Base-by-base conservation (phyloP, 140 eudicot species). In the Ambrosia hybrid region DNA sequence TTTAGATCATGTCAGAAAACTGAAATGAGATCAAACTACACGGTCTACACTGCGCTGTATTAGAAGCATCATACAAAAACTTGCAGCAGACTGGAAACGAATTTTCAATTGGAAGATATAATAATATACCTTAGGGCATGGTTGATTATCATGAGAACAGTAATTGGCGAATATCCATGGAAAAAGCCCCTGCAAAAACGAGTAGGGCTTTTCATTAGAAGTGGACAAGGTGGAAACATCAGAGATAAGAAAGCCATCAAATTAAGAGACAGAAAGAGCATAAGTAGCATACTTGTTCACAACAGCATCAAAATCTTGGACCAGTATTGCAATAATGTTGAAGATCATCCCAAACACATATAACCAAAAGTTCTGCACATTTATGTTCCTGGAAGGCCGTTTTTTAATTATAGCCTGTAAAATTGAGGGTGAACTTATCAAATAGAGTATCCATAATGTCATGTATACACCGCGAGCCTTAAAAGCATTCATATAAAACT, bases 291-390 rank as follows among this genome's bases (percentile, higher is more conserved):
- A 94, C 99, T 90, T 88, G 95, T 88, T 88, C 79, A 86, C 59
- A 68, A 90, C 96, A n/a, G 91, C 97, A 86, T 90, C 96, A 80
- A 90, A 94, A 81, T 94, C 99, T 85, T 90, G 97, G 77, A 80
- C 71, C 75, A 94, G 46, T 71, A 94, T 94, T 0, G 99, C 97
- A 71, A 88, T 57, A 65, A 86, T 83, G 81, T 94, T 94, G 84
- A 94, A 94, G 67, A 74, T 80, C 99, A 94, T 94, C 77, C 99
- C 99, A 86, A 94, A 94, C 33, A 94, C 92, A 82, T 94, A 94
- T 76, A 94, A 78, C 97, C 97, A 94, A 81, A 94, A 94, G 86
- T 94, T 94, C 95, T 94, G 99, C 72, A 94, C 99, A 71, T 94
- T 94, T 70, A 94, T 94, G 87, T 90, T 94, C 73, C 99, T 94